A percentile compares a stretch with the other conserved stretches of the same genome.
These are phyloP conservation scores for Physaria fendleri DNA, from an alignment of 345 rosid species.

Conservation along the genomic window DNA sequence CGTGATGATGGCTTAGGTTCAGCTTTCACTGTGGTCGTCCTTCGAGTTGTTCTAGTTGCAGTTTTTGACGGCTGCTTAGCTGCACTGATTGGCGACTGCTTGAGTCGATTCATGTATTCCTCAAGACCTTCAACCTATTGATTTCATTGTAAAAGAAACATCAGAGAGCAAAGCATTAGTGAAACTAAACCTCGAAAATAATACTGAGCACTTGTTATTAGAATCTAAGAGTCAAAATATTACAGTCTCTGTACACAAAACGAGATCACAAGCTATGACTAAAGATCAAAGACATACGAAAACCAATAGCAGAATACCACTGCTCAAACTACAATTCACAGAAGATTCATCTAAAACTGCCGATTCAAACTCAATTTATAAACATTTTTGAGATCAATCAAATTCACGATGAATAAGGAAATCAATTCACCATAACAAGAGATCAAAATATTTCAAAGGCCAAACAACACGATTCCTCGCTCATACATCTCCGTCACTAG, in stretches of 20 bases:
- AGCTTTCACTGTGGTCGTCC: constrained; percentile 31
- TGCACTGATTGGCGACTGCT: constrained; percentile 36
- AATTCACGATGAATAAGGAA: too few relatives aligned
- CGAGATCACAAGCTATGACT: too few relatives aligned
- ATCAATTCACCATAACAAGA: background rate
- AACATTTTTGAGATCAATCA: too few relatives aligned
- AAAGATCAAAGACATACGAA: too few relatives aligned
- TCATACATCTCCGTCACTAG: background rate
- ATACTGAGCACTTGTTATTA: too few relatives aligned
- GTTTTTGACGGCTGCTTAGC: constrained; percentile 25
- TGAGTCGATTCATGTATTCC: constrained; percentile 39
- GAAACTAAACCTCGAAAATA: background rate
- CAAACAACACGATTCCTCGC: background rate
- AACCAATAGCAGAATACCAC: too few relatives aligned
- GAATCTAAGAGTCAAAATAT: too few relatives aligned
- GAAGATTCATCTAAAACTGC: too few relatives aligned
- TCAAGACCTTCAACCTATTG: constrained; percentile 84
- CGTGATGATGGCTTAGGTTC: constrained; percentile 36
- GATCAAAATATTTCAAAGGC: background rate
- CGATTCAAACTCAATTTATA: background rate
- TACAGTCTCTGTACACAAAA: too few relatives aligned
- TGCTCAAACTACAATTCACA: too few relatives aligned
- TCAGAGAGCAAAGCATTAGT: constrained; percentile 10
- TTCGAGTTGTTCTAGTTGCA: constrained; percentile 42
- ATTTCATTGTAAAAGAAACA: background rate